Conservation (phyloP, 352 stramenopile species). For the Phytophthora pini region DNA sequence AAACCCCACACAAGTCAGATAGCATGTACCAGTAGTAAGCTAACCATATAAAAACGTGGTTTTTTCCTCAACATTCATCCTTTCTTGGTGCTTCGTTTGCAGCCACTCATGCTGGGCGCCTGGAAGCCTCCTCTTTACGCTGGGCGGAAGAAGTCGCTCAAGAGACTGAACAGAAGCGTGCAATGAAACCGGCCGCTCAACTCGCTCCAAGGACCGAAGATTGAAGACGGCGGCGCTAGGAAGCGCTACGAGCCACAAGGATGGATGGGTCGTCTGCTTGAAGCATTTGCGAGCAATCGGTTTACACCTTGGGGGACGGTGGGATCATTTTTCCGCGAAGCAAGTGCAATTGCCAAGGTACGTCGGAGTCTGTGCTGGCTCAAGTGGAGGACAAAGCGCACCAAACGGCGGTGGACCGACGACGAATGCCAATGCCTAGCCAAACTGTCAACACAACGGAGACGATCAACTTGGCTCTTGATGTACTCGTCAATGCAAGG, state of each 20-base stretch:
- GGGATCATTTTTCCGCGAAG: too few relatives aligned
- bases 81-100: background rate
- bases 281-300: too few relatives aligned
- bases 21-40: slow-evolving; percentile 39
- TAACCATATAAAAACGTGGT: slow-evolving; percentile 25
- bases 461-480: too few relatives aligned
- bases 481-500: too few relatives aligned
- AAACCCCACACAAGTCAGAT: slow-evolving; percentile 18
- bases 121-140: slow-evolving; percentile 6
- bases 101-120: background rate
- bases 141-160: slow-evolving; percentile 30
- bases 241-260: background rate
- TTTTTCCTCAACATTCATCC: background rate
- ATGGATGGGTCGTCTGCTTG: background rate
- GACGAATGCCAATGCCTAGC: too few relatives aligned
- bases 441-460: too few relatives aligned
- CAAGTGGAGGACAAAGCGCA: too few relatives aligned
- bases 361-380: too few relatives aligned
- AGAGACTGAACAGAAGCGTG: slow-evolving; percentile 26
- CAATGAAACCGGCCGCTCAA: slow-evolving; percentile 15
- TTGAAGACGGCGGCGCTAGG: background rate
- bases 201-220: background rate
- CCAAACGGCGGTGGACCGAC: too few relatives aligned
- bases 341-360: too few relatives aligned
- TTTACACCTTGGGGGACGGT: too few relatives aligned